Evolutionary conservation across 2,329 filamentous ascomycete species (phyloP), one percentile per base, ranked within the genome.

Genomic region (Fusarium sp.): DNA sequence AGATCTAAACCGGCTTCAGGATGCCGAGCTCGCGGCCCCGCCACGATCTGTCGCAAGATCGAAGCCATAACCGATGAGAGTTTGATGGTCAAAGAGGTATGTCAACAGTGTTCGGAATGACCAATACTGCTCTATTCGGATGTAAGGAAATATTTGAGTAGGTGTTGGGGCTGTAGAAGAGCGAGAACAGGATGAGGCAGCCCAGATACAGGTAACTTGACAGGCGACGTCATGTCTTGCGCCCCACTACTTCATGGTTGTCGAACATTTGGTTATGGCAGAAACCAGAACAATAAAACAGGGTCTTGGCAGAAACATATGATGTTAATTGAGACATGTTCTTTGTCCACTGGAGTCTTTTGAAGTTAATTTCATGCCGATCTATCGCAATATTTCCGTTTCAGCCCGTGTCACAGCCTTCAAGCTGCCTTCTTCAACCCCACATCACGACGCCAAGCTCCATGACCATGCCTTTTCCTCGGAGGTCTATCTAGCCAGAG

Each of bases 1-100:
- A 99, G 86, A 77, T 99, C 96, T 25, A 99, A 85, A 7, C 92
- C 92, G 9, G 95, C 91, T 82, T 97, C 95, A 30, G 92, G 86
- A 77, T 98, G 94, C 73, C 90, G 88, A 62, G 90, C 85, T 70
- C 96, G 89, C 14, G 96, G 95, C 11, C 94, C 91, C 44, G 96
- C 94, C 65, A 98, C 93, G 68, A 98, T 92, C 77, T 97, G 93
- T 73, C 95, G 92, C 70, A 98, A 86, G 65, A 98, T 81, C 22
- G 90, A 93, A 55, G 91, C 85, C 92, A 90, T 89, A 39, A 20
- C 67, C 35, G 52, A 20, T 30, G 32, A 40, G 7, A 14, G 9
- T 25, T 22, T 13, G 46, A 4, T 30, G 17, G 27, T 33, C 14
- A 9, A 33, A 4, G 7, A 14, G 33, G 17, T 7, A 19, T 23